Evolutionary conservation across 352 stramenopile species (phyloP).

Genomic region (Pythium aphanidermatum): DNA sequence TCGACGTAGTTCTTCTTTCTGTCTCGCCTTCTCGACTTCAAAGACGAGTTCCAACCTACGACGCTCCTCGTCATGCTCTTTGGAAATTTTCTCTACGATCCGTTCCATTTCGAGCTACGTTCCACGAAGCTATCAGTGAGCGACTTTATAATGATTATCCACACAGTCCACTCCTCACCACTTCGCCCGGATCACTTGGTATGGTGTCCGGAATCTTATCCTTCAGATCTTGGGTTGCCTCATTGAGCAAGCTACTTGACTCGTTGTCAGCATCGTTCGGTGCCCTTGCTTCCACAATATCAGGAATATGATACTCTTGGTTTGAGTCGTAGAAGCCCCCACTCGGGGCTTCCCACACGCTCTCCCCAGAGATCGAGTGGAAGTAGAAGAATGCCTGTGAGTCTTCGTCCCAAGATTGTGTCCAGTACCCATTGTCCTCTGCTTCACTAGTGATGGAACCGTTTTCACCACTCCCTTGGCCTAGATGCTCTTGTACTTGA

Average conservation of each 20-base stretch:
- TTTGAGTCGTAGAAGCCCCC: conserved; percentile 62
- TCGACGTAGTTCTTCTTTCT: conserved; percentile 59
- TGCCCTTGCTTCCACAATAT: background rate
- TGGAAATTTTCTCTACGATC: conserved; percentile 53
- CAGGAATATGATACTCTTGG: conserved; percentile 37
- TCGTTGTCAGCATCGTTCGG: background rate
- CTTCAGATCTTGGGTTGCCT: conserved; percentile 1
- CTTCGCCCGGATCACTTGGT: background rate
- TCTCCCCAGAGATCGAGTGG: conserved; percentile 47
- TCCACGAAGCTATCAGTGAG: too few species aligned
- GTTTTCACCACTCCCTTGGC: conserved; percentile 8
- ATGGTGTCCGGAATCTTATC: background rate
- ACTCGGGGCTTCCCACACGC: conserved; percentile 49
- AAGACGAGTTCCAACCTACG: conserved; percentile 56
- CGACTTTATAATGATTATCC: too few species aligned
- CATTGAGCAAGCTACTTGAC: background rate
- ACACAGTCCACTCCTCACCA: conserved; percentile 7
- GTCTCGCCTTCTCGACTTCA: conserved; percentile 54
- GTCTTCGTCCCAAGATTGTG: conserved; percentile 57
- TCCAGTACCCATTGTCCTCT: conserved; percentile 45
- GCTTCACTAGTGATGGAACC: background rate
- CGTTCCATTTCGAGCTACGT: conserved; percentile 58
- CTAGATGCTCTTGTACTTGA: conserved; percentile 59
- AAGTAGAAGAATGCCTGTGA: conserved; percentile 61
- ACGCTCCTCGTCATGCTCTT: conserved; percentile 58